phyloP scores from a whole-genome alignment of 495 filamentous ascomycete genomes.

The Talaromyces adpressus region DNA sequence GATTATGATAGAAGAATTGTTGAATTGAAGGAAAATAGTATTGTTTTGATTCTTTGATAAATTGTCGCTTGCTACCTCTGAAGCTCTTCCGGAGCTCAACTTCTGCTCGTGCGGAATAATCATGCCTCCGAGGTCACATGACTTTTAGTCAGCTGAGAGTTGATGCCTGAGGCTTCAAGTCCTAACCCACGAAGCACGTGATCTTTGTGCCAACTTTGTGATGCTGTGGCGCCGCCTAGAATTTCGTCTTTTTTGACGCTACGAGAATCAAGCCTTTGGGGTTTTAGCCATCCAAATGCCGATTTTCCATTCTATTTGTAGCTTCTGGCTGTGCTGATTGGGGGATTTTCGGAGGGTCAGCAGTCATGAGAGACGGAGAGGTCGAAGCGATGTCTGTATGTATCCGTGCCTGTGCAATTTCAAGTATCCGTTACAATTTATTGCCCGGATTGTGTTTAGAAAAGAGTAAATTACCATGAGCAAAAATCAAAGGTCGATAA shows the following conservation, averaged over 20 bases:
- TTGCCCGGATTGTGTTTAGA: not conserved
- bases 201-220: not conserved
- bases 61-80: not conserved
- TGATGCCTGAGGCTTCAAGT: not conserved
- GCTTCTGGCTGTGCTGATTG: not conserved
- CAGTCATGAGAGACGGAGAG: not conserved
- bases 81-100: slow-evolving; percentile 7
- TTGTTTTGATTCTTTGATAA: not conserved
- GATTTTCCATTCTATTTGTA: not conserved
- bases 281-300: not conserved
- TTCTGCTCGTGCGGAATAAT: not conserved
- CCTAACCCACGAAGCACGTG: not conserved
- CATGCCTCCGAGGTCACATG: slow-evolving; percentile 12
- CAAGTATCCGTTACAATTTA: not conserved
- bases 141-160: slow-evolving; percentile 6
- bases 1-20: not conserved
- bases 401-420: not conserved
- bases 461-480: not conserved
- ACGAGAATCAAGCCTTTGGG: not conserved
- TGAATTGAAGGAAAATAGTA: not conserved
- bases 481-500: slow-evolving; percentile 1
- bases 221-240: not conserved
- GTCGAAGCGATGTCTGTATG: not conserved
- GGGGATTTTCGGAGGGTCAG: not conserved
- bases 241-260: not conserved